These are phyloP conservation scores for Tricholoma terreum DNA, from an alignment of 768 basidiomycete genomes.

Conservation along the genomic window DNA sequence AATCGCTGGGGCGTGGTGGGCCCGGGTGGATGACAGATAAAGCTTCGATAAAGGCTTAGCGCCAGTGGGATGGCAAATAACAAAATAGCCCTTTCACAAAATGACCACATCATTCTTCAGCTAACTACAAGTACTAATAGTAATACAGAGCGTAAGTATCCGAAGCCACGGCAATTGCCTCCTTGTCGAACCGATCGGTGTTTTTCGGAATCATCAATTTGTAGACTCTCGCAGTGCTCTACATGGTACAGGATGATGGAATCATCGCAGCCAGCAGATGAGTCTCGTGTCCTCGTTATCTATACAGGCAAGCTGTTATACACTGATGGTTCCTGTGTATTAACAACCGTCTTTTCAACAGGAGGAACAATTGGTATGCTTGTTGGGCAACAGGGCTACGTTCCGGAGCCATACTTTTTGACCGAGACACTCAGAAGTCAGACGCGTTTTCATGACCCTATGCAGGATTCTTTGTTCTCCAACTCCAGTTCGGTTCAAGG, in stretches of 20 bases:
- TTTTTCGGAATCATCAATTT: too few species aligned
- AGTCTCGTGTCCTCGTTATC: slow-evolving; percentile 80
- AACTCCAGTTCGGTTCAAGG: slow-evolving; percentile 75
- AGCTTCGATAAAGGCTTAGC: too few species aligned
- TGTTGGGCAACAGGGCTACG: slow-evolving; percentile 70
- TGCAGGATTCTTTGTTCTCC: slow-evolving; percentile 83
- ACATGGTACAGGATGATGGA: slow-evolving; percentile 40
- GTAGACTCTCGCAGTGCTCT: background rate
- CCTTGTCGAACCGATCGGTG: too few species aligned
- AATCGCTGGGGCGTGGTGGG: too few species aligned
- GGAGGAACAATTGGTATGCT: slow-evolving; percentile 91
- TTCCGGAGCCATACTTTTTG: slow-evolving; percentile 84
- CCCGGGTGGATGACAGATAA: too few species aligned
- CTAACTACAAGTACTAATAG: too few species aligned
- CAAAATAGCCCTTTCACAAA: too few species aligned
- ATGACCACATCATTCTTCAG: too few species aligned
- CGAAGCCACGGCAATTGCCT: too few species aligned
- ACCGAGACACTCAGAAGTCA: slow-evolving; percentile 82
- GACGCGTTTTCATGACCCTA: slow-evolving; percentile 88
- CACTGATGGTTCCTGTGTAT: background rate
- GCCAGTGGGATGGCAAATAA: too few species aligned
- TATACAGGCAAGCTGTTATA: slow-evolving; percentile 56
- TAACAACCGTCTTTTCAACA: slow-evolving; percentile 12
- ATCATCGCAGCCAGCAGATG: slow-evolving; percentile 48
- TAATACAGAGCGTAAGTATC: too few species aligned